Base-by-base conservation (phyloP, 495 filamentous ascomycete genomes). In the Hypoxylon fuscum region DNA sequence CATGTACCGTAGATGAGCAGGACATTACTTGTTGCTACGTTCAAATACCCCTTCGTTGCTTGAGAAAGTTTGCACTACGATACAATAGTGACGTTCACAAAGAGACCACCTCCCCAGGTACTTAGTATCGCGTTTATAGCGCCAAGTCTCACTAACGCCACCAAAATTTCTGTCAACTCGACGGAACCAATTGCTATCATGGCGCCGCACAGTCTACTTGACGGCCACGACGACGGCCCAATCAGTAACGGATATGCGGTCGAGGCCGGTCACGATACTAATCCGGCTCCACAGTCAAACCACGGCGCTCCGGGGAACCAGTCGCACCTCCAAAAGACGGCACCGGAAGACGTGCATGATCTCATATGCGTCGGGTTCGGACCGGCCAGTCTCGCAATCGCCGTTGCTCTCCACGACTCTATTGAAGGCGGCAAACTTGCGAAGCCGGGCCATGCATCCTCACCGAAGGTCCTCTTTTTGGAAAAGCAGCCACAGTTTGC, bases 361-460 rank as follows among this genome's bases (percentile, higher is more conserved):
- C 73, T 98, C 20, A 78, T 97, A 41, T 97, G 94, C 74, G 83
- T 97, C 27, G 94, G 94, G 29, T 98, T 97, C 68, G 94, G 94
- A 1, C 94, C 94, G 9, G 94, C 94, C 10, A 95, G 92, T 54
- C 83, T 97, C 9, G 88, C 94, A n/a, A 92, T 97, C 50, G 94
- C 90, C 8, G 87, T 97, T 46, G 94, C 94, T 5, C 80, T 97
- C 21, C 87, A 95, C 71, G 94, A 98, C 72, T 77, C 61, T 50
- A 82, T 79, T 66, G 77, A 78, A 20, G 55, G 60, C 1, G 74
- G 79, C 14, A 82, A 51, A 22, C 47, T 68, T 70, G 76, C 35
- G 41, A 78, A 50, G 56, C 72, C 43, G 70, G 44, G 75, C 31
- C 54, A 64, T 46, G 70, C 70, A 18, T 69, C 64, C 14, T 35